Evolutionary conservation across 768 basidiomycete species (phyloP).

Genomic region (Tephrocybe sp.): DNA sequence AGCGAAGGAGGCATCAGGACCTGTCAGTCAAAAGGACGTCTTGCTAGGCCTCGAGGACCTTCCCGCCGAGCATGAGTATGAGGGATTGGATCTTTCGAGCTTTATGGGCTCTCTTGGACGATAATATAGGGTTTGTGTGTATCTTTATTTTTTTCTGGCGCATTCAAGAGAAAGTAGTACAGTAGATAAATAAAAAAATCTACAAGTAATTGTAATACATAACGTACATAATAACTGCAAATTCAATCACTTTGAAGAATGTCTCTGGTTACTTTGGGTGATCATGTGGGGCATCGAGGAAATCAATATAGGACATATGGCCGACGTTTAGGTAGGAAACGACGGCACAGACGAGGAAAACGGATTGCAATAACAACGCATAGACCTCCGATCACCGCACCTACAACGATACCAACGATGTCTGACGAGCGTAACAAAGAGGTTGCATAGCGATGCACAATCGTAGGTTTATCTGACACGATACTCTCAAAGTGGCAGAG

Average conservation of each 20-base stretch:
- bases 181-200: constrained; percentile 12
- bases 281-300: neutral
- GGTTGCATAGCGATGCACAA: neutral
- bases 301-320: constrained; percentile 10
- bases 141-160: constrained; percentile 25
- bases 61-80: constrained; percentile 90
- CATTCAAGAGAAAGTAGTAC: constrained; percentile 5
- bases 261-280: neutral
- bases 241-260: no score
- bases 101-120: constrained; percentile 85
- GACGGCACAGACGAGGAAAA: constrained; percentile 24
- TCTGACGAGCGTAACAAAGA: constrained; percentile 15
- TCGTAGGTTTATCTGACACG: neutral
- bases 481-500: constrained; percentile 14
- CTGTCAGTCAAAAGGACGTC: constrained; percentile 76
- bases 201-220: constrained; percentile 13
- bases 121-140: constrained; percentile 26
- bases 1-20: constrained; percentile 50
- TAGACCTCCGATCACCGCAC: constrained; percentile 17
- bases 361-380: constrained; percentile 19
- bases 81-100: constrained; percentile 77
- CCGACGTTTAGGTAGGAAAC: constrained; percentile 17
- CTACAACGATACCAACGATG: constrained; percentile 21
- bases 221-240: neutral
- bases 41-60: constrained; percentile 89